Base-by-base conservation (phyloP, 257 asterid genomes). In the Petunia axillaris region DNA sequence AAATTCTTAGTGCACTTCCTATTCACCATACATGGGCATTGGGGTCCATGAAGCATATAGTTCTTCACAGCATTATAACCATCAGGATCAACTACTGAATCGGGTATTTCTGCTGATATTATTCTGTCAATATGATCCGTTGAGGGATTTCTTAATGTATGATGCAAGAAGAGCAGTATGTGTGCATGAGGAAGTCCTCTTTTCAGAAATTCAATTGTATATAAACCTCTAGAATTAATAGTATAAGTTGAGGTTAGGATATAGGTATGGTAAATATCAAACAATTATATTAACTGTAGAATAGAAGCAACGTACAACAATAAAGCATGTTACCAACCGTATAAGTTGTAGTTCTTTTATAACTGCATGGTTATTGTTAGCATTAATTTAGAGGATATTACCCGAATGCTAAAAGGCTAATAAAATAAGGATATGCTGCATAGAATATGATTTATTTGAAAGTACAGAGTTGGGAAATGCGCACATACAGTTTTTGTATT, bases 21-120 rank as follows among this genome's bases (percentile, higher is more conserved):
- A 36, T 68, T 9, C 37, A 36, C 44, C 57, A 68, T 68, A 14
- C 76, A 68, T 14, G 52, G 76, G 76, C 76, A 68, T 68, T 39
- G n/a, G 75, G 75, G 44, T 25, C 25, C 25, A 25, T 25, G 25
- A 25, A 25, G 25, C 25, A 25, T 25, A 25, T 25, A 25, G 25
- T 25, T 25, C 25, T 25, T 25, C 25, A 25, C 25, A 25, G 0
- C 25, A 25, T 25, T 25, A 25, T 25, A 25, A 25, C 25, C 25
- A 25, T 25, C 25, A 25, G 25, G 25, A 25, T 25, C 25, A 25
- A 25, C 25, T 25, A 25, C 25, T 25, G 5, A 8, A 36, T 62
- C 67, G 6, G 35, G 67, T 16, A 62, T 62, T 62, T 15, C 35
- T 6, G 35, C 35, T 15, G 8, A 8, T 15, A 62, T 13, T 13